Evolutionary conservation across 495 filamentous ascomycete species (phyloP), one percentile per base, ranked within the genome.

Genomic region (Sordaria brevicollis): DNA sequence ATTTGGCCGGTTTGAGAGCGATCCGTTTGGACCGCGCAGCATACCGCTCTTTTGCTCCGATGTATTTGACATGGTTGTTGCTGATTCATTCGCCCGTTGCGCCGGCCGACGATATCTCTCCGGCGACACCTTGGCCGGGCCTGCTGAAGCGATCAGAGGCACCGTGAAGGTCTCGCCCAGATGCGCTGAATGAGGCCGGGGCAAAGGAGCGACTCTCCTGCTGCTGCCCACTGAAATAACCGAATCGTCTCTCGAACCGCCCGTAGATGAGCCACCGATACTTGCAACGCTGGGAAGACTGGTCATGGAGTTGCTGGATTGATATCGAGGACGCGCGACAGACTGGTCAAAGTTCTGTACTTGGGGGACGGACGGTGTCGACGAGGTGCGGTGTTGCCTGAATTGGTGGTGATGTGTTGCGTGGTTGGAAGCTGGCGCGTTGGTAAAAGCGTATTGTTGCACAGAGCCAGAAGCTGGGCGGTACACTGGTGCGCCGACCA

Each of bases 401-500:
- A 89, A 83, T 77, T 92, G 87, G 74, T 90, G 89, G 79, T 87
- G 90, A 79, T 88, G 80, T 76, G 76, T 78, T 21, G 82, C 78
- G 71, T 83, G 86, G 41, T 83, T 85, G 71, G 92, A 81, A 73
- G 85, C 88, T 29, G 93, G 91, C 67, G 93, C 91, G 75, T 84
- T 86, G 36, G 88, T 91, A 80, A 95, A 96, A 36, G 92, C 91
- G 81, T 97, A 97, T 11, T 92, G 92, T 74, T 93, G 91, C 65
- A 91, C 85, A 34, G 90, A 88, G 67, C 89, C 88, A 62, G 88
- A 84, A 75, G 89, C 85, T 72, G 87, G 87, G 80, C 92, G 88
- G 82, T 96, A 97, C 71, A 78, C 82, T 67, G 86, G 83, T 67
- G 80, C 75, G 35, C 73, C 83, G 76, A 82, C 82, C 36, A 79